Evolutionary conservation across 768 basidiomycete genomes (phyloP).

Genomic region (Boletellus sp.): DNA sequence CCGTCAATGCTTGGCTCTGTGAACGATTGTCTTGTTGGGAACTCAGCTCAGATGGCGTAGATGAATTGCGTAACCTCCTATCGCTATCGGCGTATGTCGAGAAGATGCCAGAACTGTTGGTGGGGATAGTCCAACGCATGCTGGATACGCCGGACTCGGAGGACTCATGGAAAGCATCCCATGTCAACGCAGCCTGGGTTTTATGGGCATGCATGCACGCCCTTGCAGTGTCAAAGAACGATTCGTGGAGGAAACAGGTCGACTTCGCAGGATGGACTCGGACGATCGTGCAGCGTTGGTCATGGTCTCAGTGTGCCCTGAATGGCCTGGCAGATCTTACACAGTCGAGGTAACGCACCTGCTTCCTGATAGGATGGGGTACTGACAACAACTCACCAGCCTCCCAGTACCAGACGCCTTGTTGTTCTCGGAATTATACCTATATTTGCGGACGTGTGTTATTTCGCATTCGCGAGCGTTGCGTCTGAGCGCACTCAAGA

Average conservation of each 20-base stretch:
- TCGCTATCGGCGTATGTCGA: constrained; percentile 52
- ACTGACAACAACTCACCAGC: constrained; percentile 11
- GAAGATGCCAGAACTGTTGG: constrained; percentile 38
- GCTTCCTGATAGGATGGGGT: not conserved
- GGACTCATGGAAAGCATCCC: constrained; percentile 31
- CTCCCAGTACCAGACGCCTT: constrained; percentile 22
- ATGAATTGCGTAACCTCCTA: constrained; percentile 53
- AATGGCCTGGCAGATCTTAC: constrained; percentile 49
- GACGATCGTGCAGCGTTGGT: constrained; percentile 48
- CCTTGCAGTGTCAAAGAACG: constrained; percentile 36
- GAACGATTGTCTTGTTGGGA: constrained; percentile 42
- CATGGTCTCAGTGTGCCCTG: constrained; percentile 54
- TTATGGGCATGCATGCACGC: constrained; percentile 57
- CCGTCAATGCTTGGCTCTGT: constrained; percentile 48
- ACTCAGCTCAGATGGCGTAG: constrained; percentile 38
- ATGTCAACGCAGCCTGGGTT: constrained; percentile 49
- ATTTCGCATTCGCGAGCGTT: constrained; percentile 69
- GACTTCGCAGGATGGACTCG: constrained; percentile 50
- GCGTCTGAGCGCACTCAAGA: constrained; percentile 59
- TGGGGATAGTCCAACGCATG: constrained; percentile 42
- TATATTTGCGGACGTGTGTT: constrained; percentile 48
- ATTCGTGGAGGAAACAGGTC: constrained; percentile 46
- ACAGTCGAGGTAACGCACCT: constrained; percentile 40
- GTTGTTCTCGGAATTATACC: constrained; percentile 50
- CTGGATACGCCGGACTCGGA: constrained; percentile 32